Evolutionary conservation across 176 grass and related monocot species (phyloP).

Genomic region (Oryza glumipatula): DNA sequence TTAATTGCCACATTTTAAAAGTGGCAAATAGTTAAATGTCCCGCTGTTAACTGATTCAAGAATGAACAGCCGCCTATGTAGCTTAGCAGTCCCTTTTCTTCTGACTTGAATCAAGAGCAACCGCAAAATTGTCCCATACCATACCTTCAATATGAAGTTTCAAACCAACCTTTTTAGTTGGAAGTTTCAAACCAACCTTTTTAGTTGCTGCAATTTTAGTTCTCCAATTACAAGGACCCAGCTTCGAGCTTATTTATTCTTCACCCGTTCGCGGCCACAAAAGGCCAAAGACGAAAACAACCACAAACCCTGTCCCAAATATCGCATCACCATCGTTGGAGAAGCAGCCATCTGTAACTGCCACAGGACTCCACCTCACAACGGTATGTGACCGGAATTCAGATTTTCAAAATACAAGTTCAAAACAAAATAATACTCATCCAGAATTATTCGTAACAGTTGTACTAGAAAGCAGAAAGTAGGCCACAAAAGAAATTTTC

Average conservation of each 20-base stretch:
- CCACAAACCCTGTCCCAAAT: not conserved
- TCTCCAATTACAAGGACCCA: not conserved
- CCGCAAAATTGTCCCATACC: not conserved
- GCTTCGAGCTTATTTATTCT: not conserved
- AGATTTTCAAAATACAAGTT: not conserved
- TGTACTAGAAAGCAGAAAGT: not conserved
- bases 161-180: not conserved
- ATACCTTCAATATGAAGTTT: slow-evolving; percentile 23
- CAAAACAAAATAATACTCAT: not conserved
- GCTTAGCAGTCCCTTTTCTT: slow-evolving; percentile 15
- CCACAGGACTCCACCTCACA: not conserved
- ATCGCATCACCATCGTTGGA: not conserved
- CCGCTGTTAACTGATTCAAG: not conserved
- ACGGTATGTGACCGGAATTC: not conserved
- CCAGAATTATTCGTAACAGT: not conserved
- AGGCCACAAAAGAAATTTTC: too few species aligned
- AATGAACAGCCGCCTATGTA: not conserved
- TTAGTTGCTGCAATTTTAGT: not conserved
- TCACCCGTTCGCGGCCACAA: too few species aligned
- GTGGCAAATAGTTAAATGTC: too few species aligned
- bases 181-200: not conserved
- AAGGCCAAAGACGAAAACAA: not conserved
- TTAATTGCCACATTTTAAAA: too few species aligned
- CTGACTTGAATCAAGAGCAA: slow-evolving; percentile 16
- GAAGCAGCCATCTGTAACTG: not conserved